Base-by-base conservation (phyloP, 768 basidiomycete genomes). In the Suillus paluster region DNA sequence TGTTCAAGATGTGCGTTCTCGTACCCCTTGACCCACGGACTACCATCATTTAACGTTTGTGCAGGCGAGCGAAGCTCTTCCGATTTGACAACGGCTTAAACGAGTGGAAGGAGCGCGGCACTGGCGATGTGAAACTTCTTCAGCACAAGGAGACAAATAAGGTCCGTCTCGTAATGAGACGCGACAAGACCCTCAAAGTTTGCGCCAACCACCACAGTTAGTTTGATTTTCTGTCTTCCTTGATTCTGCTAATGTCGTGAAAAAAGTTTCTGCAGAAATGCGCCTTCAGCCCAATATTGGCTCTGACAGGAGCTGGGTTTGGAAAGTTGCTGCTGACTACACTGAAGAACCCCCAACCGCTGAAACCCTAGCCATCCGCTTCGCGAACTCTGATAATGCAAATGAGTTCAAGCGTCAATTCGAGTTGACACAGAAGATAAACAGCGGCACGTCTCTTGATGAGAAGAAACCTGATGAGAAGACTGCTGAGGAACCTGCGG, bases 111-210 rank as follows among this genome's bases (percentile, higher is more conserved):
- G 97, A 99, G 80, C 81, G 97, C 38, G 97, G 97, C 44, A 99
- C 96, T 17, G 97, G 97, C 50, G 95, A 97, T 75, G 95, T 94
- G 67, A 91, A 94, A 75, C 84, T 99, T 60, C 87, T 99, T 66
- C 81, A 87, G 69, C 93, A 97, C 83, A 94, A 91, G 78, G 87
- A 87, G 72, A 90, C 89, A 55, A 89, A 90, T 83, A 98, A 96
- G 79, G 84, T 97, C 71, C 86, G 97, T 65, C 86, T 99, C 64
- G 95, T 99, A 75, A 99, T 99, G 97, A 85, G 97, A 80, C 92
- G 97, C 78, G 97, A 99, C 85, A 98, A 98, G 88, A 99, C 97
- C 53, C 84, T 95, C 78, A 99, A 99, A 79, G 96, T 99, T 79
- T 99, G 97, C 78, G 97, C 97, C 61, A 99, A 99, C 82, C 97